phyloP scores from a whole-genome alignment of 768 basidiomycete species.

The Mycena galericulata region DNA sequence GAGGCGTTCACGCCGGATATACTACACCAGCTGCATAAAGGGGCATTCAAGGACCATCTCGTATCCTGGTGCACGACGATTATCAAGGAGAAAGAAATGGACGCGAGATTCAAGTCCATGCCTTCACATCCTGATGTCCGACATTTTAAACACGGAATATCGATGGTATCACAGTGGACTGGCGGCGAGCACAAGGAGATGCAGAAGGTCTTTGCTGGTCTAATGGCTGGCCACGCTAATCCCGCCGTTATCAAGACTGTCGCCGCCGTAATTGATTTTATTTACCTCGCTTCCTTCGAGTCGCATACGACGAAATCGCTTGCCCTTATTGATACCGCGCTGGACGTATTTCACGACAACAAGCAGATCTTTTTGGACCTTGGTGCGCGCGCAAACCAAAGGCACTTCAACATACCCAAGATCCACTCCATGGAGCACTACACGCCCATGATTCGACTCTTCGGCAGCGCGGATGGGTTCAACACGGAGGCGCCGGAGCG shows the following conservation, averaged over 20 bases:
- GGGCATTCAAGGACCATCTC: conserved; percentile 59
- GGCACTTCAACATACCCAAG: conserved; percentile 53
- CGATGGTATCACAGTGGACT: conserved; percentile 47
- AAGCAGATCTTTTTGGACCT: conserved; percentile 42
- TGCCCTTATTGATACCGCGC: conserved; percentile 29
- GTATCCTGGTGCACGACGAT: conserved; percentile 47
- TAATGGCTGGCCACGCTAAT: conserved; percentile 36
- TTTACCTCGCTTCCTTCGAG: conserved; percentile 2
- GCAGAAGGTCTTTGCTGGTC: conserved; percentile 42
- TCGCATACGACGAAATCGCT: conserved; percentile 40
- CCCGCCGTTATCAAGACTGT: conserved; percentile 26
- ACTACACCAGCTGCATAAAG: conserved; percentile 50
- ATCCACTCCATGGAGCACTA: conserved; percentile 39
- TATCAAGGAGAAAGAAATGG: conserved; percentile 44
- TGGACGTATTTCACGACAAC: conserved; percentile 40
- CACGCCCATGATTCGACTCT: neutral
- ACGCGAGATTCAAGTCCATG: conserved; percentile 48
- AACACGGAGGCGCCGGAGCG: neutral
- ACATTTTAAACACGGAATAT: conserved; percentile 50
- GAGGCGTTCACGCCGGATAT: conserved; percentile 47
- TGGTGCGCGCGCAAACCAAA: conserved; percentile 29
- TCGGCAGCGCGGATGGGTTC: neutral
- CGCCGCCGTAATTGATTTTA: neutral
- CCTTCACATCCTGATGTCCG: conserved; percentile 39
- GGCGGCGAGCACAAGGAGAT: conserved; percentile 48